Evolutionary conservation across 306 rosid species (phyloP).

Genomic region (Spatholobus suberectus): DNA sequence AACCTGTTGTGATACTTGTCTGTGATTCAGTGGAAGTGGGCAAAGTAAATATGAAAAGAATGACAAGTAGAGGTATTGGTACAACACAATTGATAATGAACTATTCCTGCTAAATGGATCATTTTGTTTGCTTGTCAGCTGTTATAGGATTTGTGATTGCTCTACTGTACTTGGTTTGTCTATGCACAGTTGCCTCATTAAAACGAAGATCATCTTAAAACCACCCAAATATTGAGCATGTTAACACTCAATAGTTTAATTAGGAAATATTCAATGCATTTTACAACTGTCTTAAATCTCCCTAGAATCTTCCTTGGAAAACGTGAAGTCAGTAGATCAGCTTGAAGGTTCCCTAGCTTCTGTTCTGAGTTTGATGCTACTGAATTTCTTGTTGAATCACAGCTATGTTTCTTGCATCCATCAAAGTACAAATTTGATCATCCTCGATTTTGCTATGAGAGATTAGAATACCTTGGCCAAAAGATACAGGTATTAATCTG

Average conservation of each 20-base stretch:
- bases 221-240: neutral
- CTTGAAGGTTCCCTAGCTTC: constrained; percentile 2
- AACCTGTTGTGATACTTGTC: neutral
- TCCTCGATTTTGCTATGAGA: constrained; percentile 82
- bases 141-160: neutral
- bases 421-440: constrained; percentile 80
- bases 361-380: constrained; percentile 3
- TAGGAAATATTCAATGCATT: constrained; percentile 13
- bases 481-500: constrained; percentile 70
- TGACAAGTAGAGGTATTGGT: neutral
- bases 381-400: constrained; percentile 40
- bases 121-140: neutral
- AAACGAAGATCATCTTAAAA: neutral
- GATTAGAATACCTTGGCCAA: constrained; percentile 81
- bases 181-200: constrained; percentile 3
- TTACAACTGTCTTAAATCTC: constrained; percentile 7
- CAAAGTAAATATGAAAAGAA: neutral
- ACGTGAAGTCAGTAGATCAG: neutral
- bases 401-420: constrained; percentile 85
- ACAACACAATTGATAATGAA: constrained; percentile 1
- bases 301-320: neutral
- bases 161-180: constrained; percentile 8
- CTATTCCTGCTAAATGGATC: neutral
- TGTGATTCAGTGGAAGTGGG: neutral
- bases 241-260: constrained; percentile 1